These are phyloP conservation scores for Alternaria arbusti DNA, from an alignment of 2,329 filamentous ascomycete species.

Conservation along the genomic window DNA sequence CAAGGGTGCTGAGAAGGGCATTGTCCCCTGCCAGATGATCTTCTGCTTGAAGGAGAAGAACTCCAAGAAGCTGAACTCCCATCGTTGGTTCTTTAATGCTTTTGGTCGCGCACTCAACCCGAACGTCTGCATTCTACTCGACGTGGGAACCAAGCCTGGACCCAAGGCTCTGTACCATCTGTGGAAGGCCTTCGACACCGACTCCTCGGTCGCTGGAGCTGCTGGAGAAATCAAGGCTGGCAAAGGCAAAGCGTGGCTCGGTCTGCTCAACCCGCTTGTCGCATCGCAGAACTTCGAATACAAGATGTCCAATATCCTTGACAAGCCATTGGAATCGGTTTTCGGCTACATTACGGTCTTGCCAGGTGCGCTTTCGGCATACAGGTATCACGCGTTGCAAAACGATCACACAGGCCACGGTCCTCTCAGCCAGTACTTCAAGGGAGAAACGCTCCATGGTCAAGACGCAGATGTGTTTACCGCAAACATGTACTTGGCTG, in stretches of 20 bases:
- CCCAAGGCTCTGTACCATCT: slow-evolving; percentile 93
- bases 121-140: slow-evolving; percentile 94
- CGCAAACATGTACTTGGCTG: slow-evolving; percentile 92
- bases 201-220: slow-evolving; percentile 95
- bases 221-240: slow-evolving; percentile 98
- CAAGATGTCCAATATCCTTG: slow-evolving; percentile 99
- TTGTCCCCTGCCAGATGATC: slow-evolving; percentile 96
- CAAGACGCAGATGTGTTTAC: slow-evolving; percentile 97
- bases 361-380: slow-evolving; percentile 92
- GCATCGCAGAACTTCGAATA: slow-evolving; percentile 99
- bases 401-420: slow-evolving; percentile 97
- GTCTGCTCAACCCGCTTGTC: slow-evolving; percentile 90
- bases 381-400: slow-evolving; percentile 93
- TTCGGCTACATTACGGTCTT: slow-evolving; percentile 98
- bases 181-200: slow-evolving; percentile 98
- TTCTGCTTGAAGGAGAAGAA: slow-evolving; percentile 99
- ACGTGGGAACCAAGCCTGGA: slow-evolving; percentile 92
- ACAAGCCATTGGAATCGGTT: slow-evolving; percentile 95
- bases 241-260: slow-evolving; percentile 82
- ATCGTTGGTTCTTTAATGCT: slow-evolving; percentile 99
- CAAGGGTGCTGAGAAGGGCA: slow-evolving; percentile 98
- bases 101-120: slow-evolving; percentile 92
- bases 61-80: slow-evolving; percentile 95
- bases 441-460: slow-evolving; percentile 95
- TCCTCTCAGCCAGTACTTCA: slow-evolving; percentile 97